Base-by-base conservation (phyloP, 148 eudicot genomes). In the Rhododendron griersonianum region DNA sequence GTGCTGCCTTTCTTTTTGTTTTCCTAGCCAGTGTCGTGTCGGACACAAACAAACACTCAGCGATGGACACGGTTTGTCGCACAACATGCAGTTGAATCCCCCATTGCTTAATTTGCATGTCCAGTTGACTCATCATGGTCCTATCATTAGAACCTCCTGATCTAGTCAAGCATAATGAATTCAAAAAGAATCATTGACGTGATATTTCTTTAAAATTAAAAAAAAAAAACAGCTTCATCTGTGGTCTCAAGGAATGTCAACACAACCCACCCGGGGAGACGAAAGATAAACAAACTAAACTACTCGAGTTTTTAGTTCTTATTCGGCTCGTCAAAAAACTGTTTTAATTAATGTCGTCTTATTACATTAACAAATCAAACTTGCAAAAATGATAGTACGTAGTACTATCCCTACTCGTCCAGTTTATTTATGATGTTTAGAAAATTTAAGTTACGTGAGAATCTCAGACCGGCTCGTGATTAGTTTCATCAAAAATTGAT, bases 21-120 rank as follows among this genome's bases (percentile, higher is more conserved):
- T 63, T 21, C 69, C 69, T 1, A 6, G 45, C 45, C 0, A 57
- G 55, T 51, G 55, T 41, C 51, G 63, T 71, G 41, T 71, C 30
- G 76, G 76, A 2, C 16, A 67, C 73, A 65, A 23, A n/a, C 33
- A 82, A 23, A 41, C 35, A 5, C 19, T 41, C 84, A 41, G 84
- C 59, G 30, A 74, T 45, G 79, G 88, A 84, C 85, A 84, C 73
- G 85, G 67, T 47, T 45, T 47, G 85, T 82, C 65, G 9, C 65
- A 39, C 75, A 50, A 44, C 39, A 44, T 67, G 39, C 39, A 71
- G 11, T 3, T 69, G 25, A 76, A 65, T 83, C 81, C 37, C 61
- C 37, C 61, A 45, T 57, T 74, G n/a, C 78, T 87, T 30, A 30
- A 28, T 28, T 85, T 75, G 45, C 45, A 41, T 41, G 84, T 81